phyloP scores from a whole-genome alignment of 2,329 filamentous ascomycete species.

The Arthrinium puccinioides region DNA sequence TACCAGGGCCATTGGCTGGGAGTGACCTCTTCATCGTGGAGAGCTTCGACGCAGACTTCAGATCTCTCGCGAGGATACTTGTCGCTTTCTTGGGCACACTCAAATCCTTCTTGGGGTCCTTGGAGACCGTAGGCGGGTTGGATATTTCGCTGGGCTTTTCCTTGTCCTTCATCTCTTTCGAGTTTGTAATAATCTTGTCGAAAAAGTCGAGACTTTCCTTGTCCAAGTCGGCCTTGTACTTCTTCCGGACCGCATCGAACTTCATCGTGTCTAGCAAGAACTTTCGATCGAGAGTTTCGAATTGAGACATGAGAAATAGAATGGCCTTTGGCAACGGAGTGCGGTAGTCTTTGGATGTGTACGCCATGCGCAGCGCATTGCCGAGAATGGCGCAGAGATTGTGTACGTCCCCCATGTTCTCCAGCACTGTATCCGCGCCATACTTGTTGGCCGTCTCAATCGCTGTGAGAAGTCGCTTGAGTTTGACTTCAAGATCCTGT shows the following conservation, averaged over 20 bases:
- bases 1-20: neutral
- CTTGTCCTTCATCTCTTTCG: constrained; percentile 15
- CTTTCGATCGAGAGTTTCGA: constrained; percentile 54
- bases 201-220: constrained; percentile 43
- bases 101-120: neutral
- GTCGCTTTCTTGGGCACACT: constrained; percentile 1
- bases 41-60: constrained; percentile 7
- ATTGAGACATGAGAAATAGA: constrained; percentile 53
- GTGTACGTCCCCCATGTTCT: constrained; percentile 50
- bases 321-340: constrained; percentile 47
- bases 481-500: constrained; percentile 28
- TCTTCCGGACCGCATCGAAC: constrained; percentile 57
- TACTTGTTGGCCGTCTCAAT: constrained; percentile 46
- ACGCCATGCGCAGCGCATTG: constrained; percentile 46
- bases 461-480: constrained; percentile 42
- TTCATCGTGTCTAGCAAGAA: constrained; percentile 55
- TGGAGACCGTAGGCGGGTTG: neutral
- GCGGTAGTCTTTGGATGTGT: constrained; percentile 43
- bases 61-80: constrained; percentile 3
- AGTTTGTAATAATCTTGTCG: constrained; percentile 26
- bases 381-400: constrained; percentile 49
- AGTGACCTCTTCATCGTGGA: constrained; percentile 2
- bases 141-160: constrained; percentile 5
- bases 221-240: constrained; percentile 58
- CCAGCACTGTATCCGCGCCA: constrained; percentile 47